Conservation (phyloP, 257 asterid genomes). For the Jaltomata sinuosa region DNA sequence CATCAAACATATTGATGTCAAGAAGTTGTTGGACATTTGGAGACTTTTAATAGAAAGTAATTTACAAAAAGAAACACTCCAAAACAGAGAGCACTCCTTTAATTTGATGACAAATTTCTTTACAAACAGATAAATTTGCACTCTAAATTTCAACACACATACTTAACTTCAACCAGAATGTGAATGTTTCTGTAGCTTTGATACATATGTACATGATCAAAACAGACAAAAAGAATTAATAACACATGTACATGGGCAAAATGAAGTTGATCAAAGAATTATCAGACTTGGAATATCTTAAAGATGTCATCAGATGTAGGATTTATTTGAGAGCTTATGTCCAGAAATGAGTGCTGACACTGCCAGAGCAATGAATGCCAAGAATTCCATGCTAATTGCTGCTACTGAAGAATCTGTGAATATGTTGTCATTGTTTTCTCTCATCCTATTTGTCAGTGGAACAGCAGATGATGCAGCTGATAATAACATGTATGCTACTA, state of each 20-base stretch:
- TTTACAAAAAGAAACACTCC: background rate
- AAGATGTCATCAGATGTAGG: constrained; percentile 47
- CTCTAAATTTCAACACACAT: background rate
- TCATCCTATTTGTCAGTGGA: constrained; percentile 73
- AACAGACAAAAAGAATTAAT: background rate
- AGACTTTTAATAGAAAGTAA: background rate
- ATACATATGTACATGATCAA: background rate
- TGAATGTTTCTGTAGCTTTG: background rate
- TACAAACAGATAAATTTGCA: background rate
- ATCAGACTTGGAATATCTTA: background rate
- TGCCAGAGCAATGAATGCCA: constrained; percentile 69
- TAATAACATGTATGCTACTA: constrained; percentile 62
- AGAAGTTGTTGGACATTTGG: background rate
- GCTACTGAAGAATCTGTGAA: constrained; percentile 88
- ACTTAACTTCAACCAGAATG: background rate
- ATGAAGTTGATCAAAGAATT: background rate
- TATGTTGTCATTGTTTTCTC: constrained; percentile 68
- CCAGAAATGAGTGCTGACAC: constrained; percentile 80
- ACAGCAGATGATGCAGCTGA: constrained; percentile 92
- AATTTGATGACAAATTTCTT: background rate
- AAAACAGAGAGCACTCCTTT: background rate
- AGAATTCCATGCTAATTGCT: constrained; percentile 74
- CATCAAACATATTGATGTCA: background rate
- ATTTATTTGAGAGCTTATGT: constrained; percentile 59
- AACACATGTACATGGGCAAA: background rate